Evolutionary conservation across 176 grass and related monocot species (phyloP), one percentile per base, ranked within the genome.

Genomic region (Carex myosuroides): DNA sequence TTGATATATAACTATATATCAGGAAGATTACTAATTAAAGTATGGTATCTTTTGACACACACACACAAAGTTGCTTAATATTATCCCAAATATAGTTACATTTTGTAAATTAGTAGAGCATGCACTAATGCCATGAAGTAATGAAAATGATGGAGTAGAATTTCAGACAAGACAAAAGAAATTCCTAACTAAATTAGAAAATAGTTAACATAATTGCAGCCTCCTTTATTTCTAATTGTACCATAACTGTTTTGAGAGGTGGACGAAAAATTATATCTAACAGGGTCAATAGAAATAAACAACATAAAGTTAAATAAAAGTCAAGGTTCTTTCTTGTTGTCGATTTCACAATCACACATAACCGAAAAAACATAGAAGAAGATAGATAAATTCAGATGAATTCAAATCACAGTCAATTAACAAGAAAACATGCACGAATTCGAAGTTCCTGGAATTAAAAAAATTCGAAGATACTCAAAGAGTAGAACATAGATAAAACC

Each of bases 401-500:
- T 70, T 70, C 9, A 42, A 70, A 35, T 66, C 29, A 18, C 14
- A n/a, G 0, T 16, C 0, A 33, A 0, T 48, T 60, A 80, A 32
- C 52, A 32, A 79, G 74, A 52, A 52, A 18, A 35, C 50, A 80
- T 80, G 77, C 21, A 82, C 13, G 17, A 44, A 32, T 84, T 82
- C 10, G 67, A 54, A 39, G 4, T 48, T 64, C 6, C 60, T 44
- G 7, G 60, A 50, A 53, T 42, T 29, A 44, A 83, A 60, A 67
- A 75, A 48, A 8, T 4, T 32, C n/a, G 50, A 48, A 63, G 18
- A 74, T 64, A 78, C 37, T n/a, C 32, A 12, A 35, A 87, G 44
- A 41, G 24, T 12, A 26, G 39, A 60, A 35, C 46, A 41, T 20
- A 79, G 42, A 13, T 60, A 84, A 0, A 56, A 68, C 39, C 64